Evolutionary conservation across 2,329 filamentous ascomycete genomes (phyloP).

Genomic region (Escovopsis sp.): DNA sequence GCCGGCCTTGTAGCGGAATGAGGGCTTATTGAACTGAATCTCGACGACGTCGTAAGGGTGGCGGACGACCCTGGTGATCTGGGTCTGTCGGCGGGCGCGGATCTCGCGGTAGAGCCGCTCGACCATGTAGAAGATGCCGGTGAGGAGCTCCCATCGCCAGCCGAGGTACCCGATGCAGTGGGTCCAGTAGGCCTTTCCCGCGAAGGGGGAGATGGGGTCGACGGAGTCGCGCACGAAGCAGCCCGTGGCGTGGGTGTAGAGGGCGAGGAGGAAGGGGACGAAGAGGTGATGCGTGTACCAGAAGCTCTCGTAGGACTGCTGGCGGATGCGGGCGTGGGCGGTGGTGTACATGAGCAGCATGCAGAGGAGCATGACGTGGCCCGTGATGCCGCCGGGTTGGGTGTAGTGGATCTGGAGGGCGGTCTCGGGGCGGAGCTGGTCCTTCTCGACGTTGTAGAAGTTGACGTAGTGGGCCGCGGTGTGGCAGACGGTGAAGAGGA

Average conservation of each 20-base stretch:
- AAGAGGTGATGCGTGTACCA: conserved; percentile 99
- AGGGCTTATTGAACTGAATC: conserved; percentile 91
- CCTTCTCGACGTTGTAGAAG: conserved; percentile 88
- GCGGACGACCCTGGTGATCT: conserved; percentile 84
- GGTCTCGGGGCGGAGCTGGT: conserved; percentile 62
- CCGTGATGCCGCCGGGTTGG: conserved; percentile 80
- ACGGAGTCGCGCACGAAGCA: conserved; percentile 86
- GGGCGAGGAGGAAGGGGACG: conserved; percentile 79
- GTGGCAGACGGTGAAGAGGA: conserved; percentile 70
- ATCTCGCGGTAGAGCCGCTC: conserved; percentile 89
- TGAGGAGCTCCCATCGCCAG: conserved; percentile 91
- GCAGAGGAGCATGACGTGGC: conserved; percentile 96
- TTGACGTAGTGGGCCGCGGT: conserved; percentile 83
- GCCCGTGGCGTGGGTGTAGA: conserved; percentile 91
- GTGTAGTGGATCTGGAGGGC: conserved; percentile 87
- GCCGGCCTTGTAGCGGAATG: conserved; percentile 94
- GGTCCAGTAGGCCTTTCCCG: conserved; percentile 65
- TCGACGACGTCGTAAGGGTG: conserved; percentile 97
- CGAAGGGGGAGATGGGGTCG: conserved; percentile 66
- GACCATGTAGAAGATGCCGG: conserved; percentile 68
- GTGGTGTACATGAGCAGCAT: conserved; percentile 98
- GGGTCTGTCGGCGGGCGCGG: conserved; percentile 64
- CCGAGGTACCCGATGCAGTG: conserved; percentile 93
- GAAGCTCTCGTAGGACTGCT: conserved; percentile 95
- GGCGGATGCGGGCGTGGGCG: conserved; percentile 79